Conservation (phyloP, 2,329 filamentous ascomycete species). For the Epichloe elymi region DNA sequence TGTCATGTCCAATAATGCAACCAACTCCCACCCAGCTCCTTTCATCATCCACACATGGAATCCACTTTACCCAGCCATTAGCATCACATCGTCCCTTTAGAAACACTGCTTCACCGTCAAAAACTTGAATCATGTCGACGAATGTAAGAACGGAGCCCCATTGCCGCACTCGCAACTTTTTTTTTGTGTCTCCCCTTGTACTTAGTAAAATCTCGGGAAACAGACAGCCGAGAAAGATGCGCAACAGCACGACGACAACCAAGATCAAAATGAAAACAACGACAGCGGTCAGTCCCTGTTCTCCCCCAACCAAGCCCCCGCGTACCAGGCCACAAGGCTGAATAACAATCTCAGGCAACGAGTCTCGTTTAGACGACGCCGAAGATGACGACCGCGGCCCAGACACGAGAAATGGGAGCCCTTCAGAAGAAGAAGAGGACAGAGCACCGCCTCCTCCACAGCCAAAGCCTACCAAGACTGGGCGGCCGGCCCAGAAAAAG, state of each 20-base stretch:
- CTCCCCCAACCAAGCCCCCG: background rate
- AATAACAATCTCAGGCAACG: background rate
- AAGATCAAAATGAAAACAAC: background rate
- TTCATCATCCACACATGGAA: no score
- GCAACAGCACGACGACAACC: background rate
- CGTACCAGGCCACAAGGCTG: background rate
- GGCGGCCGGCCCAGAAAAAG: slow-evolving; percentile 1
- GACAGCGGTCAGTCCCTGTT: background rate
- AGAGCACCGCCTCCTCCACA: slow-evolving; percentile 1
- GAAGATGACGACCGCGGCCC: slow-evolving; percentile 6
- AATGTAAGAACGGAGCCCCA: background rate
- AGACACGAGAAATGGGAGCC: slow-evolving; percentile 3
- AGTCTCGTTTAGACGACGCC: slow-evolving; percentile 6
- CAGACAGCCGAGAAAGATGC: slow-evolving; percentile 1
- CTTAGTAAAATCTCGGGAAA: background rate
- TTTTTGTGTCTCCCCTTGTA: no score
- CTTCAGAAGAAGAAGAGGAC: slow-evolving; percentile 8
- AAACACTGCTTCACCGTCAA: background rate
- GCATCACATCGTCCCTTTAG: no score
- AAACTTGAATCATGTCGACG: background rate
- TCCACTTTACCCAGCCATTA: no score
- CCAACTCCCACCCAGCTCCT: background rate
- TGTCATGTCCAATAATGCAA: background rate
- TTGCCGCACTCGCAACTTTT: no score
- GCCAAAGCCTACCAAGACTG: slow-evolving; percentile 1